These are phyloP conservation scores for Aspergillus awamori DNA, from an alignment of 2,329 filamentous ascomycete species.

Conservation along the genomic window DNA sequence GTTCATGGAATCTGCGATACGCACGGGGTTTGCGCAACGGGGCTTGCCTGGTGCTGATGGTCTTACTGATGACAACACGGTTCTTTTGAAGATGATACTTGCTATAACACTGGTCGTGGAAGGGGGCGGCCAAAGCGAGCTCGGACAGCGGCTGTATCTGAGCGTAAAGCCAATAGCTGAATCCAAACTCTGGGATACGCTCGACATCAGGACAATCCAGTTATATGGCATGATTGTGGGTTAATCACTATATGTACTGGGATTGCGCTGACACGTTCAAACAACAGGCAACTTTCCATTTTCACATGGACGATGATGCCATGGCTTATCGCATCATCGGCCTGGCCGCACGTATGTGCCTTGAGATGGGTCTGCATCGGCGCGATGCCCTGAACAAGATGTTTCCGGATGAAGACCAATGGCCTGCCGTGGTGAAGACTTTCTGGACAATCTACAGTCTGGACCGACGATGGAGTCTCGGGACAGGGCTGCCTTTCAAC, in stretches of 20 bases:
- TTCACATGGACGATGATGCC: conserved; percentile 81
- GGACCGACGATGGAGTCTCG: conserved; percentile 85
- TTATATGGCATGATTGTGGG: conserved; percentile 56
- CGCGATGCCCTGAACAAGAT: conserved; percentile 69
- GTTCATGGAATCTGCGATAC: conserved; percentile 70
- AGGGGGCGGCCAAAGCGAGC: conserved; percentile 74
- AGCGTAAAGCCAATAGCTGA: conserved; percentile 75
- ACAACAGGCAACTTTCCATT: conserved; percentile 71
- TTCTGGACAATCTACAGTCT: conserved; percentile 89
- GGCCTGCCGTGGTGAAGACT: conserved; percentile 67
- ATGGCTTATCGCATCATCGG: conserved; percentile 87
- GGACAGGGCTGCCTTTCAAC: conserved; percentile 84
- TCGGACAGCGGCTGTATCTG: conserved; percentile 72
- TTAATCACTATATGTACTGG: neutral
- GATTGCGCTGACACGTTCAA: conserved; percentile 6
- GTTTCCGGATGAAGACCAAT: conserved; percentile 69
- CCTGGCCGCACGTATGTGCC: conserved; percentile 75
- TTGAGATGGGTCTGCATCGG: conserved; percentile 82
- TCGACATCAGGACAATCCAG: conserved; percentile 61
- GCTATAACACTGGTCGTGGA: conserved; percentile 78
- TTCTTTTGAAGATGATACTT: conserved; percentile 80
- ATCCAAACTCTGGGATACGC: conserved; percentile 59
- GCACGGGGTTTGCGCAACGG: conserved; percentile 61
- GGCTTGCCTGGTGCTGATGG: conserved; percentile 59
- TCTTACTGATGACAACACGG: conserved; percentile 65